Conservation (phyloP, 495 filamentous ascomycete genomes). For the Daldinia caldariorum region DNA sequence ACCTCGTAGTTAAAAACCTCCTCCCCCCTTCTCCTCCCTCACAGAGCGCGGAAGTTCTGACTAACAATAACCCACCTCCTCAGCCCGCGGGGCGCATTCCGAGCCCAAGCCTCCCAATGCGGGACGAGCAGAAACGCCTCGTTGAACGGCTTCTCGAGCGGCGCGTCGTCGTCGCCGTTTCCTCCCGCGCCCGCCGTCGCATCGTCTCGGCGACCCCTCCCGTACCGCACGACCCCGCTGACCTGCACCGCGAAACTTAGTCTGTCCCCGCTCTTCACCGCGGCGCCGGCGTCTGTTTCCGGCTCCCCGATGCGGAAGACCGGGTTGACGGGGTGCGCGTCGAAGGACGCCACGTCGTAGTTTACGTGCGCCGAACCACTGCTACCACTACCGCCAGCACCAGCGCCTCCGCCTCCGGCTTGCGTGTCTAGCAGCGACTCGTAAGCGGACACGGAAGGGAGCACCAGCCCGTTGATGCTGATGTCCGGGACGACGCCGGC, state of each 20-base stretch:
- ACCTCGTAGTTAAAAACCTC: too few relatives aligned
- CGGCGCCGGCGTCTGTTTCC: constrained; percentile 29
- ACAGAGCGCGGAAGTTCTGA: constrained; percentile 72
- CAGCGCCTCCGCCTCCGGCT: constrained; percentile 18
- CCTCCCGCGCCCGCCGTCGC: background rate
- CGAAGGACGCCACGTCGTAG: constrained; percentile 72
- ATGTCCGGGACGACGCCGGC: constrained; percentile 54
- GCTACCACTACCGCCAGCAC: too few relatives aligned
- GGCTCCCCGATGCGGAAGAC: constrained; percentile 61
- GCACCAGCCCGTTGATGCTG: constrained; percentile 55
- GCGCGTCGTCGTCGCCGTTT: constrained; percentile 51
- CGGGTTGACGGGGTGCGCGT: constrained; percentile 78
- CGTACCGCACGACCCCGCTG: constrained; percentile 72
- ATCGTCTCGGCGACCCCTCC: constrained; percentile 52
- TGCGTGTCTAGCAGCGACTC: constrained; percentile 53
- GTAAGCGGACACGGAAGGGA: constrained; percentile 49
- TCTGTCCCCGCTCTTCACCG: constrained; percentile 58
- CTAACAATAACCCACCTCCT: constrained; percentile 74
- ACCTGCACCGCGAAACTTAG: constrained; percentile 76
- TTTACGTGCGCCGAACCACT: too few relatives aligned
- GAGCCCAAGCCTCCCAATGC: constrained; percentile 66
- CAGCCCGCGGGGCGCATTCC: constrained; percentile 47
- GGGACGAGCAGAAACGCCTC: constrained; percentile 82
- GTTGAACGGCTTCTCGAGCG: constrained; percentile 69
- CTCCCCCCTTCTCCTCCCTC: background rate